Evolutionary conservation across 805 yeast genomes (phyloP).

Genomic region (Starmerella etchellsii): DNA sequence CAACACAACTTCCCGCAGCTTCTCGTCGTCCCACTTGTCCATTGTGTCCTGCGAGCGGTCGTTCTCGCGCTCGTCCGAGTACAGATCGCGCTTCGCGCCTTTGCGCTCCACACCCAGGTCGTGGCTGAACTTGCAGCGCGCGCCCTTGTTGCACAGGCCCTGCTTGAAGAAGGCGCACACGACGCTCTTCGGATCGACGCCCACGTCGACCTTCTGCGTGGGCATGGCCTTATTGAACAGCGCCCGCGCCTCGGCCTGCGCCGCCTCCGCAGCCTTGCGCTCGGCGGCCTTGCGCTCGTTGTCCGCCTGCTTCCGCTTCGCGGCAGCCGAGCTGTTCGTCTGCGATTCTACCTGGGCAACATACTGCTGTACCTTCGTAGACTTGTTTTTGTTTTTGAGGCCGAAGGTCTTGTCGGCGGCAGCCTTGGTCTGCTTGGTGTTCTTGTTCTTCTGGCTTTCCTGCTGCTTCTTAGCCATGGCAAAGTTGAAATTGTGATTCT

Average conservation of each 20-base stretch:
- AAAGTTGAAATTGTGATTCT: too few relatives aligned
- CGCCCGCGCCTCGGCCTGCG: constrained; percentile 74
- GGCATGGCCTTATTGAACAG: constrained; percentile 54
- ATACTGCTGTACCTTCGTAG: constrained; percentile 71
- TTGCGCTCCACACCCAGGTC: constrained; percentile 76
- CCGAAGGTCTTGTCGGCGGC: constrained; percentile 88
- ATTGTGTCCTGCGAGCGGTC: constrained; percentile 67
- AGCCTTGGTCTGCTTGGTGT: constrained; percentile 43
- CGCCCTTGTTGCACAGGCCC: constrained; percentile 56
- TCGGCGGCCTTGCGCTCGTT: constrained; percentile 54
- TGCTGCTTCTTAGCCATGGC: constrained; percentile 53
- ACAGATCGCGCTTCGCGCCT: constrained; percentile 79
- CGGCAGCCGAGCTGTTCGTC: constrained; percentile 40
- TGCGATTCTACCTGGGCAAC: constrained; percentile 59
- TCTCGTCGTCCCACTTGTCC: constrained; percentile 97
- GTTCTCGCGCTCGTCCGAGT: constrained; percentile 64
- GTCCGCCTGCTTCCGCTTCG: constrained; percentile 65
- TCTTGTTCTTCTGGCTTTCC: constrained; percentile 42
- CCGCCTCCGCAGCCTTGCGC: constrained; percentile 82
- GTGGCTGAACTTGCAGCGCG: constrained; percentile 82
- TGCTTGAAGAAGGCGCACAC: constrained; percentile 81
- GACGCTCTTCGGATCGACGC: constrained; percentile 92
- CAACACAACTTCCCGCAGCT: constrained; percentile 67
- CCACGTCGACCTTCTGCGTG: constrained; percentile 81
- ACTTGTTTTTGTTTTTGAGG: constrained; percentile 85